Percentiles rank a stretch among this genome's conserved stretches.
Evolutionary conservation across 345 rosid genomes (phyloP).

Genomic region (Reutealis trisperma): DNA sequence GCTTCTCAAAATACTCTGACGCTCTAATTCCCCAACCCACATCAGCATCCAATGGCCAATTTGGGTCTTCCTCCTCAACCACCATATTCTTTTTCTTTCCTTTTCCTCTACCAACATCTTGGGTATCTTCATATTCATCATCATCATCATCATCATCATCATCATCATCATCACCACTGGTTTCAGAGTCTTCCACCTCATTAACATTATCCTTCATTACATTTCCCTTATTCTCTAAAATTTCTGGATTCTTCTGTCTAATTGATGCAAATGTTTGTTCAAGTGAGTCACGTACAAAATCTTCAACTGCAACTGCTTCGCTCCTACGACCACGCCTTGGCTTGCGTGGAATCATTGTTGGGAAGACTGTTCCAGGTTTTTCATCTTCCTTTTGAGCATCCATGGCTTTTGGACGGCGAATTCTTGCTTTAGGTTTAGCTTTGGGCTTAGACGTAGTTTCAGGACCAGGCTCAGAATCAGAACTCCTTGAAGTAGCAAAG

Average conservation of each 20-base stretch:
- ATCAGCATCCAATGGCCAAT: conserved; percentile 95
- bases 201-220: conserved; percentile 51
- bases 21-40: conserved; percentile 95
- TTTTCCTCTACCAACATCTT: conserved; percentile 18
- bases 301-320: conserved; percentile 84
- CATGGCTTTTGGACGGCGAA: conserved; percentile 21
- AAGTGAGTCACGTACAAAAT: conserved; percentile 66
- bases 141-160: conserved; percentile 20
- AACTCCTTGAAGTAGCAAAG: conserved; percentile 45
- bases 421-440: conserved; percentile 24
- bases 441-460: conserved; percentile 32
- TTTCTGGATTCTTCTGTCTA: conserved; percentile 52
- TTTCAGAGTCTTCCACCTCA: conserved; percentile 30
- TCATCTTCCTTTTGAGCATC: conserved; percentile 27
- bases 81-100: conserved; percentile 48
- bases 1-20: conserved; percentile 84
- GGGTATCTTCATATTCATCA: conserved; percentile 13
- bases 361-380: conserved; percentile 29
- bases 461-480: conserved; percentile 43
- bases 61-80: conserved; percentile 76
- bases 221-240: conserved; percentile 45
- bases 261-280: conserved; percentile 69
- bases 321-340: conserved; percentile 71
- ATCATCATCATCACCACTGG: conserved; percentile 36
- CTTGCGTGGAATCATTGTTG: conserved; percentile 52